Evolutionary conservation across 345 rosid species (phyloP).

Genomic region (Citrus unshiu): DNA sequence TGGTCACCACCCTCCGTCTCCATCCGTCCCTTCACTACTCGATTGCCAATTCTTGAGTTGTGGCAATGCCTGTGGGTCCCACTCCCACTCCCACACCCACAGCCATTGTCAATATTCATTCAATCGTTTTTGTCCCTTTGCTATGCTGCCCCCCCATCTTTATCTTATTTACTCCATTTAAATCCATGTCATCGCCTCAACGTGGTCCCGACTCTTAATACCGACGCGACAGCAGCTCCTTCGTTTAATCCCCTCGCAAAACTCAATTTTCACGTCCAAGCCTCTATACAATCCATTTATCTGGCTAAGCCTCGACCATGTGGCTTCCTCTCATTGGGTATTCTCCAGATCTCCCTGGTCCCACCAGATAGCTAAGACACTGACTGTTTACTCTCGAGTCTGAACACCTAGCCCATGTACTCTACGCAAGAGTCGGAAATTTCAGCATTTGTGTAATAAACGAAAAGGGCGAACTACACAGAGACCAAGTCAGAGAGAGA

Average conservation of each 20-base stretch:
- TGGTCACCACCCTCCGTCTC: too few relatives aligned
- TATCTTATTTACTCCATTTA: background rate
- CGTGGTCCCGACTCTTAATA: background rate
- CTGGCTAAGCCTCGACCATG: conserved; percentile 64
- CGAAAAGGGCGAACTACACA: too few relatives aligned
- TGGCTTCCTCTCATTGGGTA: conserved; percentile 25
- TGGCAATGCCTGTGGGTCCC: too few relatives aligned
- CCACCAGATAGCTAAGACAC: conserved; percentile 43
- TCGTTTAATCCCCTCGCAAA: background rate
- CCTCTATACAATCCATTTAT: conserved; percentile 5
- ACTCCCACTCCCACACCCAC: too few relatives aligned
- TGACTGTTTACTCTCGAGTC: background rate
- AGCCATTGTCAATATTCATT: background rate
- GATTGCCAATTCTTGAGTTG: background rate
- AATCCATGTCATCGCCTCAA: background rate
- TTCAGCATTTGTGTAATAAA: too few relatives aligned
- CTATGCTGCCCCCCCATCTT: background rate
- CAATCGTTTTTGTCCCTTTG: too few relatives aligned
- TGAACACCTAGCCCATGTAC: conserved; percentile 15
- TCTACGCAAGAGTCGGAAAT: background rate
- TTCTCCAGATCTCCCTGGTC: conserved; percentile 45
- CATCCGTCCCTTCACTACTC: too few relatives aligned
- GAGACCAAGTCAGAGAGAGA: background rate
- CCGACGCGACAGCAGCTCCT: background rate
- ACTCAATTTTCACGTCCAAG: background rate